A percentile compares a stretch with the other conserved stretches of the same genome.
These are phyloP conservation scores for Beauveria bassiana DNA, from an alignment of 2,329 filamentous ascomycete genomes.

Conservation along the genomic window DNA sequence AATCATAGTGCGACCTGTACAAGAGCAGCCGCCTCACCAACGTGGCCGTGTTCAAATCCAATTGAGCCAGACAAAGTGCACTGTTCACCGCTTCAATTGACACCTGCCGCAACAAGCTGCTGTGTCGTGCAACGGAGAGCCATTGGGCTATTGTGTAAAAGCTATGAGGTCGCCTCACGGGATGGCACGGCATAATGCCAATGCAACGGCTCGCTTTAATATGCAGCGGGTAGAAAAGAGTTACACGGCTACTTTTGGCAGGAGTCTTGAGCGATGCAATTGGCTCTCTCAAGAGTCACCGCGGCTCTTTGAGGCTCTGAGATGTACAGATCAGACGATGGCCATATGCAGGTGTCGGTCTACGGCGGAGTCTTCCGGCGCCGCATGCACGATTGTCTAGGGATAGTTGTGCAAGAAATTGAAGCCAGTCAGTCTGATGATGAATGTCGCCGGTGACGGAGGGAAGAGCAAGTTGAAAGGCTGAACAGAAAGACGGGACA, in stretches of 20 bases:
- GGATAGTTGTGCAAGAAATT: no score
- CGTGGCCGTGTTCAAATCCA: no score
- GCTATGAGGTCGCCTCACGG: background rate
- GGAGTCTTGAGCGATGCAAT: background rate
- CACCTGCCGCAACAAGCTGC: background rate
- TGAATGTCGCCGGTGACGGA: background rate
- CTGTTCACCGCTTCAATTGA: background rate
- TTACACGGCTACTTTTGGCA: background rate
- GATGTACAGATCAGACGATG: background rate
- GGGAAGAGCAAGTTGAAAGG: background rate
- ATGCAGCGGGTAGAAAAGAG: background rate
- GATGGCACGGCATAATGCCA: no score
- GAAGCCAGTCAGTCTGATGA: no score
- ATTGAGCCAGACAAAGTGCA: no score
- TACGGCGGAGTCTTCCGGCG: no score
- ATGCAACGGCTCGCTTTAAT: background rate
- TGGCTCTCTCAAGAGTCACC: background rate
- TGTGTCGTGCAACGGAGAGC: background rate
- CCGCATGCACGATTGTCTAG: no score
- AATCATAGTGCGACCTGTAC: no score
- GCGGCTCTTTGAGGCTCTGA: background rate
- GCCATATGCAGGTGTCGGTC: background rate
- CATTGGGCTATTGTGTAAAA: background rate
- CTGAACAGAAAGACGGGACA: background rate
- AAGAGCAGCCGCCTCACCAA: no score